Evolutionary conservation across 352 stramenopile genomes (phyloP), one percentile per base, ranked within the genome.

Genomic region (Pythium insidiosum): DNA sequence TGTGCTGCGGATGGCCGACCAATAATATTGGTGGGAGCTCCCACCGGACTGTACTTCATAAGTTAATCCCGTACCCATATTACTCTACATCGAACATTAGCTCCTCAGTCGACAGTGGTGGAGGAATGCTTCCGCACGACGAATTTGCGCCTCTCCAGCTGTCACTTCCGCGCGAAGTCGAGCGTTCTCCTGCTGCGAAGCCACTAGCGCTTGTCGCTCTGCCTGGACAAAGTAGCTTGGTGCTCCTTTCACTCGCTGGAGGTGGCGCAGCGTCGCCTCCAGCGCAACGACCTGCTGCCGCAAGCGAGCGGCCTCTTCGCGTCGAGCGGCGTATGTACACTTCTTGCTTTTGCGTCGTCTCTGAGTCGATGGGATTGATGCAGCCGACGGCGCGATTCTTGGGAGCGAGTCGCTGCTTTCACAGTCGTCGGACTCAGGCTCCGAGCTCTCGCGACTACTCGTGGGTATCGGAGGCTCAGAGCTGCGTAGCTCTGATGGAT

Each of bases 301-400:
- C 9, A 82, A 62, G 19, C 63, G 53, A 22, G 61, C 58, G 21
- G 76, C 66, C 43, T 82, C 69, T 53, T 73, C 63, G 36, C 67
- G 66, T 47, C 69, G 62, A 42, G 69, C 61, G 3, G 66, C 69
- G 51, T 82, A 82, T 1, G 69, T 82, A 64, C 69, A 82, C 41
- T 82, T 82, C 35, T 76, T 15, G 19, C 20, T 26, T 16, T n/a
- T 15, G 35, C 15, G 23, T 34, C 26, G 18, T 15, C 4, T 26
- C 22, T 25, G 26, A n/a, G n/a, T n/a, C n/a, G n/a, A n/a, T n/a
- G n/a, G n/a, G n/a, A n/a, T n/a, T n/a, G n/a, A n/a, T n/a, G n/a
- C n/a, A n/a, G n/a, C n/a, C n/a, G n/a, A n/a, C n/a, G n/a, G n/a
- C n/a, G n/a, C n/a, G n/a, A n/a, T n/a, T n/a, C n/a, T n/a, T n/a